Evolutionary conservation across 2,329 filamentous ascomycete species (phyloP).

Genomic region (Sporothrix pseudoabietina): DNA sequence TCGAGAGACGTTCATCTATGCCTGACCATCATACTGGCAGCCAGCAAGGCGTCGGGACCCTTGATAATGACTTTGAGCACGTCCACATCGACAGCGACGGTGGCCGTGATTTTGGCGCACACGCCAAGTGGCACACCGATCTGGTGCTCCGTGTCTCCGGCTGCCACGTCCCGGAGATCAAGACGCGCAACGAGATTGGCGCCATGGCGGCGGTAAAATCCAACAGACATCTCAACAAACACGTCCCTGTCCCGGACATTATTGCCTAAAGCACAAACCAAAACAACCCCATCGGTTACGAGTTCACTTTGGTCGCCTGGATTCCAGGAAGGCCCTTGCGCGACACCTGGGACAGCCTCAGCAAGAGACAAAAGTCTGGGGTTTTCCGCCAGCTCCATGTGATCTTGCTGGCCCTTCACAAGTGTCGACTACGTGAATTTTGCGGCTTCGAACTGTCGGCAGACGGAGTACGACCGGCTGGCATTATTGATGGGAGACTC

Average conservation of each 20-base stretch:
- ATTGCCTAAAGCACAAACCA: background rate
- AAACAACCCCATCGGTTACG: background rate
- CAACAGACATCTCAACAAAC: too few relatives aligned
- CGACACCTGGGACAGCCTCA: background rate
- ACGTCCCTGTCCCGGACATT: background rate
- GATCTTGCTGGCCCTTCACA: background rate
- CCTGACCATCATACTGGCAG: too few relatives aligned
- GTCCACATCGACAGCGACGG: too few relatives aligned
- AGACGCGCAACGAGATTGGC: conserved; percentile 19
- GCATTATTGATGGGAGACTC: background rate
- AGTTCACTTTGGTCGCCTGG: background rate
- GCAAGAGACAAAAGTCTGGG: background rate
- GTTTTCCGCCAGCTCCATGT: background rate
- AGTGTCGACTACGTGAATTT: background rate
- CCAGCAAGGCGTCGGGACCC: background rate
- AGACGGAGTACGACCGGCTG: background rate
- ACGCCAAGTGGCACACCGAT: background rate
- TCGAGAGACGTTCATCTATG: too few relatives aligned
- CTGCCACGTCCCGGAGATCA: background rate
- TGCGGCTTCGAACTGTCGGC: background rate
- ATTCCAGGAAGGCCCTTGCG: background rate
- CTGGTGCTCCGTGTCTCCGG: background rate
- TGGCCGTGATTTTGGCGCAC: background rate
- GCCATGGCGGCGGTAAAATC: background rate
- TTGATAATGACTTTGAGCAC: too few relatives aligned